Percentiles rank a stretch among this genome's conserved stretches.
Conservation (phyloP, 306 rosid genomes). For the Trifolium repens region DNA sequence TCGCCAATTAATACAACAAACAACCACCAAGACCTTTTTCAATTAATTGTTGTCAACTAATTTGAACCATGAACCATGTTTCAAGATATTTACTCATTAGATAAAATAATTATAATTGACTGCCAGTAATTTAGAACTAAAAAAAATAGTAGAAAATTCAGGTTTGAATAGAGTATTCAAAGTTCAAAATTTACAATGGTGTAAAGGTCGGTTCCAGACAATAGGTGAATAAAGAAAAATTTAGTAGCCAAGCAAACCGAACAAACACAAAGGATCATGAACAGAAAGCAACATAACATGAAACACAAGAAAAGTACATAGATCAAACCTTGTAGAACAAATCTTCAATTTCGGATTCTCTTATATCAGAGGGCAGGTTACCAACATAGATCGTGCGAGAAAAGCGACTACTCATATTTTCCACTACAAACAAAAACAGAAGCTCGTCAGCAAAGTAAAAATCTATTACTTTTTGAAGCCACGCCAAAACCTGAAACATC, state of each 20-base stretch:
- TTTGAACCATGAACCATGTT: neutral
- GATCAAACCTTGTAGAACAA: constrained; percentile 82
- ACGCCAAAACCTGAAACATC: constrained; percentile 44
- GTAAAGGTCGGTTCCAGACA: constrained; percentile 5
- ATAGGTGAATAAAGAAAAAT: neutral
- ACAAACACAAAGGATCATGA: constrained; percentile 14
- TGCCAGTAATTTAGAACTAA: neutral
- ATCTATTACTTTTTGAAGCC: constrained; percentile 35
- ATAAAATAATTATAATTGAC: neutral
- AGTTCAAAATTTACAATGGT: constrained; percentile 6
- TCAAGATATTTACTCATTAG: neutral
- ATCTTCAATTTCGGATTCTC: constrained; percentile 92
- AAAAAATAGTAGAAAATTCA: neutral
- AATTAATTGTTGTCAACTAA: neutral
- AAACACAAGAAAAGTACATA: neutral
- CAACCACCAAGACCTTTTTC: neutral
- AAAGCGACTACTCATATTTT: constrained; percentile 93
- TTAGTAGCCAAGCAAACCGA: neutral
- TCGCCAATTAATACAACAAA: neutral
- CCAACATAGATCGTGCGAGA: constrained; percentile 99
- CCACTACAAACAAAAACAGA: constrained; percentile 56
- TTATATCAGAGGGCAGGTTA: constrained; percentile 92
- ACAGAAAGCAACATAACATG: neutral
- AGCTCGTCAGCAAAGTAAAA: constrained; percentile 38
- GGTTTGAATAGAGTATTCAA: constrained; percentile 14